Conservation (phyloP, 2,329 filamentous ascomycete species). For the Phyllosticta citrichinensis region DNA sequence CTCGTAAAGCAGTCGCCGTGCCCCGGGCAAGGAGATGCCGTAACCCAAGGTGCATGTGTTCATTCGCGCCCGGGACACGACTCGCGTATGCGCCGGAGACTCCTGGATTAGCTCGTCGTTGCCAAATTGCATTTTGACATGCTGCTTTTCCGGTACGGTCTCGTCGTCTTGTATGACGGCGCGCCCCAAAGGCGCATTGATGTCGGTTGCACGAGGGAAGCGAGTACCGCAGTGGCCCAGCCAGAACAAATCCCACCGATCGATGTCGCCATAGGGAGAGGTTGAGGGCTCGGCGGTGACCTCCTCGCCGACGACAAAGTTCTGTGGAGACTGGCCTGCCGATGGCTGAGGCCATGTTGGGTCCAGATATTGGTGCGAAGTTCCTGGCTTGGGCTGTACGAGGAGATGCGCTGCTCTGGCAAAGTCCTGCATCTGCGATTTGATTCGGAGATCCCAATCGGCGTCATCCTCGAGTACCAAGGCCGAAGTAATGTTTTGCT, state of each 20-base stretch:
- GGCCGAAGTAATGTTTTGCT: conserved; percentile 11
- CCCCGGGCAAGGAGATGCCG: conserved; percentile 13
- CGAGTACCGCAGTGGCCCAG: conserved; percentile 25
- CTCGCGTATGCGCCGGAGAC: conserved; percentile 13
- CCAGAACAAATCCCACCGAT: conserved; percentile 28
- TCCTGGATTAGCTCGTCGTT: not conserved
- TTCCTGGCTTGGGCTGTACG: conserved; percentile 8
- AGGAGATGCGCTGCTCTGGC: conserved; percentile 12
- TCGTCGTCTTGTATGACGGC: conserved; percentile 15
- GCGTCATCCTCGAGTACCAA: conserved; percentile 16
- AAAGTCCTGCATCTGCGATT: conserved; percentile 15
- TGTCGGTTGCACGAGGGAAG: conserved; percentile 11
- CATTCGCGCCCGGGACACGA: conserved; percentile 10
- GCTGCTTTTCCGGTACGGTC: conserved; percentile 15
- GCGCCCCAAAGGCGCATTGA: conserved; percentile 14
- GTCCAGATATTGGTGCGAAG: not conserved
- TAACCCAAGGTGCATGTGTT: conserved; percentile 11
- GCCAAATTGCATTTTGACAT: conserved; percentile 17
- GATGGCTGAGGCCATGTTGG: conserved; percentile 13
- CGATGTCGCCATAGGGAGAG: conserved; percentile 23
- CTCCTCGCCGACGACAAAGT: conserved; percentile 11
- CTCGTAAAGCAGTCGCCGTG: conserved; percentile 21
- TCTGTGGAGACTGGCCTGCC: not conserved
- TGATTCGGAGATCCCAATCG: conserved; percentile 16
- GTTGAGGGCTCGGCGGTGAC: conserved; percentile 10